A percentile compares a stretch with the other conserved stretches of the same genome.
phyloP scores from a whole-genome alignment of 306 rosid species.

The Pachyrhizus erosus region DNA sequence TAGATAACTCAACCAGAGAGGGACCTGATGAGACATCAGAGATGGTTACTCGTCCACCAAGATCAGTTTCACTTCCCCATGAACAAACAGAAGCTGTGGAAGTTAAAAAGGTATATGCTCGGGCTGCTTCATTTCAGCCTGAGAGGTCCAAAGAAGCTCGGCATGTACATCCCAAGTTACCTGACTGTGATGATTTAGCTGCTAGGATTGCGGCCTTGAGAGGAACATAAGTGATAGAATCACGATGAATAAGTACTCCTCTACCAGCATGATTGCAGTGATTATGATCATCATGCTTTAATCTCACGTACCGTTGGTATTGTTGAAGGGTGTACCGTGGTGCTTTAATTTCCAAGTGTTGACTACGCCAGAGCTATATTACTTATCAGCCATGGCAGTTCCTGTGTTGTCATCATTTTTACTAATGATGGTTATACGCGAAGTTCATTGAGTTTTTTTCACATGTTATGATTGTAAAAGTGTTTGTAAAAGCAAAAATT shows the following conservation, averaged over 20 bases:
- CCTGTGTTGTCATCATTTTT: slow-evolving; percentile 28
- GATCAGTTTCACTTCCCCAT: slow-evolving; percentile 80
- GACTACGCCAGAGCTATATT: slow-evolving; percentile 41
- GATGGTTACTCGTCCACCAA: slow-evolving; percentile 48
- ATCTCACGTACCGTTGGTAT: slow-evolving; percentile 30
- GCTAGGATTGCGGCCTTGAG: slow-evolving; percentile 84
- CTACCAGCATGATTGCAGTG: slow-evolving; percentile 36
- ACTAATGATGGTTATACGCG: slow-evolving; percentile 27
- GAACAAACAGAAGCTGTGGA: slow-evolving; percentile 58
- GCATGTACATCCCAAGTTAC: slow-evolving; percentile 97
- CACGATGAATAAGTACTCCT: slow-evolving; percentile 30
- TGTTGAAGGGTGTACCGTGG: slow-evolving; percentile 16
- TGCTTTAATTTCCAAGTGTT: slow-evolving; percentile 25
- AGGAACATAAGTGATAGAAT: slow-evolving; percentile 57
- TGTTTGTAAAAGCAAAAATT: slow-evolving; percentile 35
- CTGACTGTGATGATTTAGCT: slow-evolving; percentile 87
- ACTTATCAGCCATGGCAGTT: slow-evolving; percentile 36
- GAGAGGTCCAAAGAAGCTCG: slow-evolving; percentile 65
- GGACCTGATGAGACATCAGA: slow-evolving; percentile 52
- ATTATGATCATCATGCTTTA: slow-evolving; percentile 31
- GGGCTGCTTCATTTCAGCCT: slow-evolving; percentile 89
- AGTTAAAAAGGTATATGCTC: slow-evolving; percentile 64
- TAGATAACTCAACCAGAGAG: slow-evolving; percentile 50
- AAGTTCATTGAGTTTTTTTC: not conserved
- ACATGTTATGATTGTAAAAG: slow-evolving; percentile 19